Evolutionary conservation across 805 yeast species (phyloP).

Genomic region (Yarrowia osloensis): DNA sequence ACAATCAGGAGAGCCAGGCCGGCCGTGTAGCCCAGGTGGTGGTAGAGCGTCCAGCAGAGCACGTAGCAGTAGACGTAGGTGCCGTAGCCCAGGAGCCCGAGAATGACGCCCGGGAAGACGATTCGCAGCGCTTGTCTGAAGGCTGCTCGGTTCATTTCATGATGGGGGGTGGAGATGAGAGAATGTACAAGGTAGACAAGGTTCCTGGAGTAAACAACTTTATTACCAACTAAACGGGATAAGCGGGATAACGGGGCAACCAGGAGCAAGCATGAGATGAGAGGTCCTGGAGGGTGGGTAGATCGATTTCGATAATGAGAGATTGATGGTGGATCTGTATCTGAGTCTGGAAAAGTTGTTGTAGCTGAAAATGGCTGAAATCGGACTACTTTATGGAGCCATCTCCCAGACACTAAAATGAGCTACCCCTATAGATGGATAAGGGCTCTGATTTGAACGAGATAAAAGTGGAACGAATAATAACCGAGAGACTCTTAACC

Average conservation of each 20-base stretch:
- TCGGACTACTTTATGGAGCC: too few relatives aligned
- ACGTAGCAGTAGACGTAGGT: constrained; percentile 50
- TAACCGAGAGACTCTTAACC: too few relatives aligned
- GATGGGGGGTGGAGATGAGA: not conserved
- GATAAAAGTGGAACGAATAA: too few relatives aligned
- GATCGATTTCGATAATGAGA: too few relatives aligned
- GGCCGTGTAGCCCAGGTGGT: constrained; percentile 43
- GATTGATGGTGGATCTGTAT: too few relatives aligned
- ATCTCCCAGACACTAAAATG: too few relatives aligned
- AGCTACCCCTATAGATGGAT: too few relatives aligned
- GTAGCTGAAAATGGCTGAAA: too few relatives aligned
- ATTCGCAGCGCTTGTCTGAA: constrained; percentile 15
- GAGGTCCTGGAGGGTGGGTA: too few relatives aligned
- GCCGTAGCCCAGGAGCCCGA: constrained; percentile 46
- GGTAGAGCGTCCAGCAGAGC: constrained; percentile 46
- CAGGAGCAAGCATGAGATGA: too few relatives aligned
- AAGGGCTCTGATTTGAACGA: too few relatives aligned
- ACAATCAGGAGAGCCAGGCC: constrained; percentile 48
- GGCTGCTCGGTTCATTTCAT: constrained; percentile 21
- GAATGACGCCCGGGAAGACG: constrained; percentile 30
- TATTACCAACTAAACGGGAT: not conserved
- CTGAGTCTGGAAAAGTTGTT: too few relatives aligned
- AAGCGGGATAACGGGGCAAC: not conserved
- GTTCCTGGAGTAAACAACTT: constrained; percentile 12
- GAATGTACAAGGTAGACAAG: not conserved